Evolutionary conservation across 1,284 basidiomycete genomes (phyloP), one percentile per base, ranked within the genome.

Genomic region (Pulveroboletus sp.): DNA sequence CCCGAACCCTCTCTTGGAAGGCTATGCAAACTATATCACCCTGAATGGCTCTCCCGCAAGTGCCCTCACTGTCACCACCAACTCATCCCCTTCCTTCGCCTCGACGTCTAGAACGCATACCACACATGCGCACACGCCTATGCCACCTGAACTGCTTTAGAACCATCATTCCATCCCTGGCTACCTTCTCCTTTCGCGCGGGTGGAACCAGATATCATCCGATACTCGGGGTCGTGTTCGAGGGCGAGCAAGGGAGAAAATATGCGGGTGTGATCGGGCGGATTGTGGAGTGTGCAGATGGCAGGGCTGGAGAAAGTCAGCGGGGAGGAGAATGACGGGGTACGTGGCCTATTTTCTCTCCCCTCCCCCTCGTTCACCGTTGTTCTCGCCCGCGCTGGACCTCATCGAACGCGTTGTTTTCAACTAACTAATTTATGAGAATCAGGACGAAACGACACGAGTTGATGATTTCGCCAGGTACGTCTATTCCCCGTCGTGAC

Each of bases 391-490:
- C 21, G 21, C 21, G 21, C 29, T 12, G 15, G 12, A 29, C 39
- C 42, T 57, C 24, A 49, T 39, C 21, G 2, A 26, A 29, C 42
- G 16, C 6, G 16, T 17, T 24, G 15, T n/a, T 17, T 13, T 29
- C 29, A 29, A n/a, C n/a, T n/a, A n/a, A n/a, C n/a, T n/a, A n/a
- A 56, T 93, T 97, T 67, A 84, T 97, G 82, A 79, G 94, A 51
- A 93, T 97, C 73, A 82, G 95, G 49, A 96, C 94, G 52, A 91
- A 85, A 69, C 82, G 89, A 55, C 93, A 97, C 71, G 94, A 97
- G 29, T 29, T 29, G 4, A 29, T 29, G 29, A 29, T 29, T 29
- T 29, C 29, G 29, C 29, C 29, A 9, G 69, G 94, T 93, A 57
- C 46, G 84, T 76, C 37, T 42, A 15, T 49, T 36, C 48, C 32